Conservation (phyloP, 306 rosid genomes). For the Hylodesmum podocarpum region DNA sequence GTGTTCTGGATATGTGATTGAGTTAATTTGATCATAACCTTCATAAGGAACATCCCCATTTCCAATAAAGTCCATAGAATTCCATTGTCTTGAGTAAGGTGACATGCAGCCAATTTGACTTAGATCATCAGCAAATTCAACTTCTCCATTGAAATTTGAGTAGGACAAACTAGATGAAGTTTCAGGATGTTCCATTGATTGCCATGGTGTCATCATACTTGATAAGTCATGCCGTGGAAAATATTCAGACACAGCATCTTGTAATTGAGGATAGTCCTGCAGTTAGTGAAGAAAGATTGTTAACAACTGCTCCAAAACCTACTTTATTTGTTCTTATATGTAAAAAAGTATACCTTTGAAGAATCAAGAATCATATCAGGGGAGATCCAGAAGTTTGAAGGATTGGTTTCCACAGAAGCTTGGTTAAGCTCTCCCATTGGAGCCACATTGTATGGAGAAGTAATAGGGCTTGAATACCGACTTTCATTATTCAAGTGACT, state of each 20-base stretch:
- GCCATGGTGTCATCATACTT: conserved; percentile 46
- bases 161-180: conserved; percentile 61
- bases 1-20: conserved; percentile 41
- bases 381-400: conserved; percentile 59
- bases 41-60: conserved; percentile 53
- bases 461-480: conserved; percentile 42
- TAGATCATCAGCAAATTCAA: conserved; percentile 43
- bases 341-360: conserved; percentile 54
- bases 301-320: conserved; percentile 6
- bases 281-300: conserved; percentile 15
- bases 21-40: conserved; percentile 49
- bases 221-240: conserved; percentile 44
- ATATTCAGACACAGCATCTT: conserved; percentile 43
- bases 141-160: conserved; percentile 56
- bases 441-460: conserved; percentile 50
- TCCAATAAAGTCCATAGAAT: conserved; percentile 51
- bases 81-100: conserved; percentile 49
- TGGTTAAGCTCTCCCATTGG: conserved; percentile 48
- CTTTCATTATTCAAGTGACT: conserved; percentile 46
- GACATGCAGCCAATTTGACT: conserved; percentile 51
- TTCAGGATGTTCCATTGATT: conserved; percentile 46
- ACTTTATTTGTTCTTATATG: background rate
- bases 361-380: conserved; percentile 82
- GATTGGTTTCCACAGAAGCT: conserved; percentile 41
- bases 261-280: conserved; percentile 70